phyloP scores from a whole-genome alignment of 495 filamentous ascomycete genomes.

The Trypethelium eluteriae region DNA sequence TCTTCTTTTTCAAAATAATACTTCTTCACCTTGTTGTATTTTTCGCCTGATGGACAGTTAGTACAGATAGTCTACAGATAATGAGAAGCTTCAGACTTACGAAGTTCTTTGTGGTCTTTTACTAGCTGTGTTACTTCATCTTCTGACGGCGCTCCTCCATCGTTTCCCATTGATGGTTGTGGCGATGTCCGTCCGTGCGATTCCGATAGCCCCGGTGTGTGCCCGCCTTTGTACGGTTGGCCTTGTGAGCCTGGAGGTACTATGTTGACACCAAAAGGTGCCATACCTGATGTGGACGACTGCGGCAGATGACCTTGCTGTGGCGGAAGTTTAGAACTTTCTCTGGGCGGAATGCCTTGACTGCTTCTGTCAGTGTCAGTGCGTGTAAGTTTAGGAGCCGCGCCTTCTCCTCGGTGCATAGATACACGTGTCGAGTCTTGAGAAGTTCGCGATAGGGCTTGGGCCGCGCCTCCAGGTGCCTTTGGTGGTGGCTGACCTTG shows the following conservation, averaged over 20 bases:
- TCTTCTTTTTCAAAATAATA: slow-evolving; percentile 94
- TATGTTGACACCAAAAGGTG: slow-evolving; percentile 34
- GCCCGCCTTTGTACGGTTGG: slow-evolving; percentile 28
- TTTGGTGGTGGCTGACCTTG: slow-evolving; percentile 7
- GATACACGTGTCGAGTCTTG: slow-evolving; percentile 3
- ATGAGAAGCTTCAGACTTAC: slow-evolving; percentile 25
- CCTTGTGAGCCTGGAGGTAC: slow-evolving; percentile 31
- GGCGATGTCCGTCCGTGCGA: slow-evolving; percentile 8
- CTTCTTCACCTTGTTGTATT: slow-evolving; percentile 96
- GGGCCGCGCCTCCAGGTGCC: background rate
- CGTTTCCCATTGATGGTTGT: slow-evolving; percentile 13
- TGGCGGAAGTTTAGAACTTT: background rate
- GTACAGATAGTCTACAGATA: background rate
- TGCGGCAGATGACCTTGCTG: slow-evolving; percentile 1
- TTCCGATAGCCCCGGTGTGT: slow-evolving; percentile 20
- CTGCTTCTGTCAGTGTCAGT: slow-evolving; percentile 3
- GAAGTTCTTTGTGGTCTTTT: slow-evolving; percentile 37
- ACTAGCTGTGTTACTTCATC: slow-evolving; percentile 34
- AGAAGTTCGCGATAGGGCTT: background rate
- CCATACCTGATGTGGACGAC: slow-evolving; percentile 24
- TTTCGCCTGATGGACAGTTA: slow-evolving; percentile 54
- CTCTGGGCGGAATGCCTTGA: background rate
- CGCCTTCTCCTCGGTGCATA: slow-evolving; percentile 1
- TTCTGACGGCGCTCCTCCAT: slow-evolving; percentile 34
- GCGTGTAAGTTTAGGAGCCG: slow-evolving; percentile 5